Conservation (phyloP, 495 filamentous ascomycete genomes). For the Penicillium lividum region DNA sequence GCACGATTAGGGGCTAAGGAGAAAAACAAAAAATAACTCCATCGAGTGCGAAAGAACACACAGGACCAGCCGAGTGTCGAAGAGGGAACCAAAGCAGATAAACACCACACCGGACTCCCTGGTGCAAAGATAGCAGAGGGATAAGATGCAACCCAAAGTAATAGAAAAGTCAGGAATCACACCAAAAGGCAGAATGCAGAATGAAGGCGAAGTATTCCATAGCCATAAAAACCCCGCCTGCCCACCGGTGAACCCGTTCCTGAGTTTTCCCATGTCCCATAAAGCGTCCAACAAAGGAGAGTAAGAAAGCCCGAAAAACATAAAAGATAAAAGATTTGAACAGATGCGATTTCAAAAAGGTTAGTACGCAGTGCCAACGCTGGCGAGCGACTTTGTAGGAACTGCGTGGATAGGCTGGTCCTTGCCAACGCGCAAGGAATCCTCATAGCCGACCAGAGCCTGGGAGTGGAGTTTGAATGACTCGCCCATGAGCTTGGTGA, state of each 20-base stretch:
- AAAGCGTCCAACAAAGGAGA: constrained; percentile 36
- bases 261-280: constrained; percentile 38
- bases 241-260: constrained; percentile 40
- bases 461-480: constrained; percentile 97
- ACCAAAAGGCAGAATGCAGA: constrained; percentile 36
- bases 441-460: constrained; percentile 90
- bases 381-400: constrained; percentile 48
- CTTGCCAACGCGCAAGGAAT: constrained; percentile 56
- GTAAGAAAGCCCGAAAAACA: constrained; percentile 30
- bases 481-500: constrained; percentile 97
- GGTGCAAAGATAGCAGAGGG: constrained; percentile 36
- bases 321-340: constrained; percentile 8
- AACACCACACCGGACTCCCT: constrained; percentile 54
- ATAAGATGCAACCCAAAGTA: constrained; percentile 32
- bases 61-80: constrained; percentile 56
- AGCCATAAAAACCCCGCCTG: constrained; percentile 37
- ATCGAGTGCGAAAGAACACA: constrained; percentile 51
- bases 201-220: constrained; percentile 37
- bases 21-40: constrained; percentile 37
- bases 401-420: constrained; percentile 50
- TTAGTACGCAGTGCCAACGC: constrained; percentile 52
- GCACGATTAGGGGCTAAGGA: constrained; percentile 36
- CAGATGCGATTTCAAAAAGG: constrained; percentile 12
- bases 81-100: constrained; percentile 35
- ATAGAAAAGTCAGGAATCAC: constrained; percentile 35